These are phyloP conservation scores for Teunomyces stri DNA, from an alignment of 805 yeast species.

Conservation along the genomic window DNA sequence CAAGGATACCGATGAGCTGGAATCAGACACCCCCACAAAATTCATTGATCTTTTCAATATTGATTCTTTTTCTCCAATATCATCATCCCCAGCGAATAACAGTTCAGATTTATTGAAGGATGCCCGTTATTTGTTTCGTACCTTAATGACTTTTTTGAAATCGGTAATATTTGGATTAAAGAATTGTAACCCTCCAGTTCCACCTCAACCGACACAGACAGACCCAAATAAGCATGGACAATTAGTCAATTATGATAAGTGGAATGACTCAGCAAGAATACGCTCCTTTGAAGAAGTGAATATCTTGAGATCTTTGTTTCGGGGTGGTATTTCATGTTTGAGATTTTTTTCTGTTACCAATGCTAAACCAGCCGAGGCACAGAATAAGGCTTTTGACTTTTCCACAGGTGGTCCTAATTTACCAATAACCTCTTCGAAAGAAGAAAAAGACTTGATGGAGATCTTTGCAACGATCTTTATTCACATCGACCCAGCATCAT, in stretches of 20 bases:
- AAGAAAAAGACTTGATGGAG: slow-evolving; percentile 94
- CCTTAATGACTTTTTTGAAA: slow-evolving; percentile 84
- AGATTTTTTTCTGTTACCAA: slow-evolving; percentile 64
- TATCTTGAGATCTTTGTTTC: slow-evolving; percentile 71
- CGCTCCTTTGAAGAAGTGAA: slow-evolving; percentile 79
- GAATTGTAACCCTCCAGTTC: slow-evolving; percentile 78
- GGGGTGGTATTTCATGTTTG: slow-evolving; percentile 81
- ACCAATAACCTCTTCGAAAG: slow-evolving; percentile 85
- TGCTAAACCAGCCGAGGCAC: slow-evolving; percentile 37
- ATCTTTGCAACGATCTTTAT: slow-evolving; percentile 90
- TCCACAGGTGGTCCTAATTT: slow-evolving; percentile 77
- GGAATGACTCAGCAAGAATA: slow-evolving; percentile 88
- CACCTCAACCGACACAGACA: slow-evolving; percentile 40
- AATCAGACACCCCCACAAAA: slow-evolving; percentile 16
- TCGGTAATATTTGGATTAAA: slow-evolving; percentile 87
- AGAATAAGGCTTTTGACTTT: slow-evolving; percentile 45
- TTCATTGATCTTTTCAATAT: slow-evolving; percentile 32
- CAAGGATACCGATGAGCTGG: slow-evolving; percentile 14
- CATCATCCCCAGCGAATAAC: slow-evolving; percentile 47
- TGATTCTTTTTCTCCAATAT: slow-evolving; percentile 53
- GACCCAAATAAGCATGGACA: slow-evolving; percentile 47
- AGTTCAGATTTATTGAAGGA: slow-evolving; percentile 75
- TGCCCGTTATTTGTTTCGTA: slow-evolving; percentile 82
- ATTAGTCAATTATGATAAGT: slow-evolving; percentile 45
- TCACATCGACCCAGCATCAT: slow-evolving; percentile 92